Conservation (phyloP, 768 basidiomycete species). For the Boletus fagicola region DNA sequence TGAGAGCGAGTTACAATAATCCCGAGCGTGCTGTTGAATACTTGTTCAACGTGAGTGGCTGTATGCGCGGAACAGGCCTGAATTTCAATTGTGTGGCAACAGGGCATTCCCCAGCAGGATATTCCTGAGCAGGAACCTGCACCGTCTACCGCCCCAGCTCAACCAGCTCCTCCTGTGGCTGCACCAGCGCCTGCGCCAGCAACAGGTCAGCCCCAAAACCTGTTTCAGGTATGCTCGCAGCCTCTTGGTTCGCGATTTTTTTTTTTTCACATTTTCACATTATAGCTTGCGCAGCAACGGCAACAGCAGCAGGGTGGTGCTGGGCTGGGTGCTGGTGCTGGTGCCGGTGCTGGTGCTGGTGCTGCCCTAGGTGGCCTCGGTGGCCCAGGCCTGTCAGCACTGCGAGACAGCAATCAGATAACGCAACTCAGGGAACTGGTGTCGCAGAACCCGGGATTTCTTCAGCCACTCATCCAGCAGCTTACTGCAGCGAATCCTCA, state of each 20-base stretch:
- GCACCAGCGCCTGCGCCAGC: conserved; percentile 24
- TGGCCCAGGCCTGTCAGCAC: conserved; percentile 47
- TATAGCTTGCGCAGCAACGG: conserved; percentile 67
- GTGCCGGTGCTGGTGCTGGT: not conserved
- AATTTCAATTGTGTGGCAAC: conserved; percentile 11
- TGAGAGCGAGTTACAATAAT: conserved; percentile 96
- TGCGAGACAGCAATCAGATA: conserved; percentile 65
- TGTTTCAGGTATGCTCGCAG: conserved; percentile 68
- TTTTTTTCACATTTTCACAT: not conserved
- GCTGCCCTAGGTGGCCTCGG: conserved; percentile 8
- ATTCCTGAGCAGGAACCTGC: conserved; percentile 40
- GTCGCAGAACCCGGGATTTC: conserved; percentile 68
- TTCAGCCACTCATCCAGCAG: conserved; percentile 84
- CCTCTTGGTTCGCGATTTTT: not conserved
- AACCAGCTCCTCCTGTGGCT: conserved; percentile 38
- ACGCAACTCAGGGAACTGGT: conserved; percentile 72
- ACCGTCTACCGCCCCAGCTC: conserved; percentile 43
- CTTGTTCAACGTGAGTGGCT: conserved; percentile 73
- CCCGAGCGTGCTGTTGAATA: conserved; percentile 99
- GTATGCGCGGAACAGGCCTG: conserved; percentile 1
- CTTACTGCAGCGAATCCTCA: conserved; percentile 71
- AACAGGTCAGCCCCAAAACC: conserved; percentile 65
- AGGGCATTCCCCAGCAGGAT: conserved; percentile 79
- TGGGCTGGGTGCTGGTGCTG: conserved; percentile 13
- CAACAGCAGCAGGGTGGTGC: conserved; percentile 28